Base-by-base conservation (phyloP, 345 rosid species). In the Gossypium turneri region DNA sequence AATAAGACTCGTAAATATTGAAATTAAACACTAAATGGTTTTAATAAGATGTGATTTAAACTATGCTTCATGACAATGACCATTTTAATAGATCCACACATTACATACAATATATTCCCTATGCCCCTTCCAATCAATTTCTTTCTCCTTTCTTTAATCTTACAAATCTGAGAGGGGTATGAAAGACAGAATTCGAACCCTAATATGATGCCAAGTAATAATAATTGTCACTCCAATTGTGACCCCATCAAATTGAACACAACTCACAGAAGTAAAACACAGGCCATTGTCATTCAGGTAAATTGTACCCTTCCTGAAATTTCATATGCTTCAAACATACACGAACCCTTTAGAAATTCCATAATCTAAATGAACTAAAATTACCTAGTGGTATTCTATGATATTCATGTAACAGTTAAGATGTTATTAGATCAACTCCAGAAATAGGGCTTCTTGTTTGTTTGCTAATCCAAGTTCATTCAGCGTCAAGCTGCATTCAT, bases 381-480 rank as follows among this genome's bases (percentile, higher is more conserved):
- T 62, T 29, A 71, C 65, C n/a, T 13, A 15, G 15, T 38, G 41
- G 9, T 67, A 67, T 74, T 60, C 74, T 57, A 59, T 68, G 64
- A 20, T 41, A 4, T 12, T 44, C 9, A 7, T 64, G 25, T n/a
- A 3, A 20, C 52, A 61, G 50, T 44, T 20, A 8, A 7, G 27
- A 67, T 50, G 15, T 17, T 29, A 22, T 85, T 87, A 92, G 62
- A 96, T 85, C 78, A 83, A 83, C 88, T 96, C 99, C 76, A 93
- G 92, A 85, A 89, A 96, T 81, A 96, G 74, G 70, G 99, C 99
- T 85, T 93, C 99, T 76, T 92, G 99, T 82, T 92, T 96, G 88
- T 88, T 90, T 4, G 93, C 87, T 74, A 96, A 83, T 13, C 99
- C 99, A 38, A 92, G 95, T 82, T 96, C 98, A 17, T 76, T 90